These are phyloP conservation scores for Phlebopus sp. DNA, from an alignment of 1,284 basidiomycete species.

Conservation along the genomic window DNA sequence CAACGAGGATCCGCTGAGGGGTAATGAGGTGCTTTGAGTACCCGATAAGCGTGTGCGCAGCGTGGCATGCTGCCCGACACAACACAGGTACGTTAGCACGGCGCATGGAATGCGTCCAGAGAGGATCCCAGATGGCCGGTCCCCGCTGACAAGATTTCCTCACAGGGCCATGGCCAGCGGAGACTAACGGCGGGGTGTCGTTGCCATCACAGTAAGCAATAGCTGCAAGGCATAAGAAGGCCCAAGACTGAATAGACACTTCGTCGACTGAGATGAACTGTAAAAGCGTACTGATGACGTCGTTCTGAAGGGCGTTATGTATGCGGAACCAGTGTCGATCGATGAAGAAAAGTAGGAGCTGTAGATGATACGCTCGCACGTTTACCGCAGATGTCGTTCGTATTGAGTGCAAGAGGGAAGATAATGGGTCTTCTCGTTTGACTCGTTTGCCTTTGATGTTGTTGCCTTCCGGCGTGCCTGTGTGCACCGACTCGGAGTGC, in stretches of 20 bases:
- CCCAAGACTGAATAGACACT: constrained; percentile 71
- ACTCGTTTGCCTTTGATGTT: constrained; percentile 44
- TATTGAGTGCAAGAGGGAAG: constrained; percentile 53
- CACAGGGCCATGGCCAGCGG: constrained; percentile 1
- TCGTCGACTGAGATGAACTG: constrained; percentile 68
- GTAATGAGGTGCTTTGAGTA: constrained; percentile 46
- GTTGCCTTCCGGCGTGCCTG: constrained; percentile 22
- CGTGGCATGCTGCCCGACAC: constrained; percentile 79
- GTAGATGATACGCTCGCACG: constrained; percentile 58
- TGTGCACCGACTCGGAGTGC: constrained; percentile 57
- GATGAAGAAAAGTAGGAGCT: constrained; percentile 82
- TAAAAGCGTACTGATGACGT: constrained; percentile 54
- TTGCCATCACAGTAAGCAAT: constrained; percentile 52
- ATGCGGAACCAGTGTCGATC: constrained; percentile 70
- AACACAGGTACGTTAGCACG: constrained; percentile 62
- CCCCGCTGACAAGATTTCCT: constrained; percentile 13
- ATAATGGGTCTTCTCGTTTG: constrained; percentile 58
- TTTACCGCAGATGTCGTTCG: constrained; percentile 30
- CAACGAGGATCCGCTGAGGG: constrained; percentile 53
- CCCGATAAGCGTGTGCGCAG: constrained; percentile 57
- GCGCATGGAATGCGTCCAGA: constrained; percentile 83
- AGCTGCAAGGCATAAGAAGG: constrained; percentile 73
- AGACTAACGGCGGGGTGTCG: constrained; percentile 6
- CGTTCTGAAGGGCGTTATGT: constrained; percentile 51
- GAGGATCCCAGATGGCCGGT: constrained; percentile 59